Evolutionary conservation across 23 red algal genomes (phyloP).

Genomic region (Gracilaria vermiculophylla): DNA sequence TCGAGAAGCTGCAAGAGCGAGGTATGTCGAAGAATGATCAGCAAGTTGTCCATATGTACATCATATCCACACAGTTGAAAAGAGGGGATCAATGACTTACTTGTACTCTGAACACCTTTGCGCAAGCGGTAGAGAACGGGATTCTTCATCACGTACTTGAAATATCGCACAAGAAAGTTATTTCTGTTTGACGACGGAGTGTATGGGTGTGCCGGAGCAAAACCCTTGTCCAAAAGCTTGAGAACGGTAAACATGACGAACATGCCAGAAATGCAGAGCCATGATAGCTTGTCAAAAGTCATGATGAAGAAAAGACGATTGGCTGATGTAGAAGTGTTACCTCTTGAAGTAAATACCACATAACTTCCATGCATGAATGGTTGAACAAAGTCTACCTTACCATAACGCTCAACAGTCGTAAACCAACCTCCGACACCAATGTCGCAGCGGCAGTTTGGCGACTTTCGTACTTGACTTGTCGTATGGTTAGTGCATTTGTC

Average conservation of each 20-base stretch:
- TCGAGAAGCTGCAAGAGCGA: neutral
- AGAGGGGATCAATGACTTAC: neutral
- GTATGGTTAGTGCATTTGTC: neutral
- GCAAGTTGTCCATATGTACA: neutral
- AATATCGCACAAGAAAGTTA: neutral
- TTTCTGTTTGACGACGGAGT: neutral
- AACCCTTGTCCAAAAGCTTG: constrained; percentile 18
- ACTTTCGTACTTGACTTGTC: neutral
- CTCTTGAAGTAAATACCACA: neutral
- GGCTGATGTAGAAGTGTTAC: neutral
- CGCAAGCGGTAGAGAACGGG: neutral
- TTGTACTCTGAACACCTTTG: neutral
- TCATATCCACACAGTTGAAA: neutral
- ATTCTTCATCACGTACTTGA: neutral
- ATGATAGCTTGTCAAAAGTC: neutral
- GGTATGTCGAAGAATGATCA: neutral
- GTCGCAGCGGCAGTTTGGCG: neutral
- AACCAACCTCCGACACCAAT: constrained; percentile 28
- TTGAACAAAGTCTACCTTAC: neutral
- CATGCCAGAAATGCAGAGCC: constrained; percentile 16
- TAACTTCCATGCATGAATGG: neutral
- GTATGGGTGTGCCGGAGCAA: neutral
- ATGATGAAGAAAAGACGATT: constrained; percentile 9
- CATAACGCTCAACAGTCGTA: neutral
- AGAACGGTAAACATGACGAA: constrained; percentile 20